These are phyloP conservation scores for Pugionium dolabratum DNA, from an alignment of 345 rosid species.

Conservation along the genomic window DNA sequence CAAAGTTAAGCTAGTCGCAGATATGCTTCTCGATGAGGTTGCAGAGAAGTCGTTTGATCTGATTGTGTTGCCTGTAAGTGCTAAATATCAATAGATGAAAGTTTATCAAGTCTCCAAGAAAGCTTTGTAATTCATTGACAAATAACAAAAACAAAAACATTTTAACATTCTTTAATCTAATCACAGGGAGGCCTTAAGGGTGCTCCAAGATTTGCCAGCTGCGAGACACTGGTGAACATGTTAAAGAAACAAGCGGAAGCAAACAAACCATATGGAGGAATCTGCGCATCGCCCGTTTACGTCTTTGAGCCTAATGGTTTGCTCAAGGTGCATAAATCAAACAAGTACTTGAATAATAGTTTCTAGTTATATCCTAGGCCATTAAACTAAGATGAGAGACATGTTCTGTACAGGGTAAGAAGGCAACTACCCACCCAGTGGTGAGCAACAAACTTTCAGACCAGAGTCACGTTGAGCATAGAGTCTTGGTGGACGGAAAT, in stretches of 20 bases:
- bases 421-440: conserved; percentile 81
- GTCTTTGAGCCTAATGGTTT: conserved; percentile 88
- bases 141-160: not conserved
- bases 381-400: conserved; percentile 15
- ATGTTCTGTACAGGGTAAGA: conserved; percentile 69
- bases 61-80: conserved; percentile 82
- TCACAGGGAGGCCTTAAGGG: conserved; percentile 87
- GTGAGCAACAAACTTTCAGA: conserved; percentile 75
- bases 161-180: conserved; percentile 15
- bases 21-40: conserved; percentile 81
- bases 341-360: not conserved
- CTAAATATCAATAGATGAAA: not conserved
- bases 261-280: conserved; percentile 80
- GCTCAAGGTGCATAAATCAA: conserved; percentile 59
- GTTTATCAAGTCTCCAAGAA: not conserved
- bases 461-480: conserved; percentile 64
- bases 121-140: not conserved
- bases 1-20: conserved; percentile 74
- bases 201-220: conserved; percentile 72
- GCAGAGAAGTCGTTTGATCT: conserved; percentile 79
- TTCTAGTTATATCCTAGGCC: not conserved
- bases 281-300: conserved; percentile 88
- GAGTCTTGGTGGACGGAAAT: conserved; percentile 91
- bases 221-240: conserved; percentile 71
- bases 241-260: conserved; percentile 75